These are phyloP conservation scores for Gracilaria vermiculophylla DNA, from an alignment of 23 red algal genomes.

Conservation along the genomic window DNA sequence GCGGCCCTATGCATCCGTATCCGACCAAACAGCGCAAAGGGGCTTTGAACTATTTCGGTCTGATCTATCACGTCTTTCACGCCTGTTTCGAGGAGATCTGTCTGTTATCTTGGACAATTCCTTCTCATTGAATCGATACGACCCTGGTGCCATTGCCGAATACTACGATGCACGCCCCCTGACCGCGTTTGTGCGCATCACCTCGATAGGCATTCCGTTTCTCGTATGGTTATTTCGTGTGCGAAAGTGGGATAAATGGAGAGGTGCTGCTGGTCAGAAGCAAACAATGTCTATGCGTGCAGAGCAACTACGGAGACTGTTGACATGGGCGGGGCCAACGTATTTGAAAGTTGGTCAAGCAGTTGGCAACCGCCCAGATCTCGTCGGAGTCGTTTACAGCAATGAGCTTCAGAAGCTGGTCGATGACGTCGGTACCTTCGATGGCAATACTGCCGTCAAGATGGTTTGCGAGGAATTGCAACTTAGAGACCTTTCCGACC, in stretches of 20 bases:
- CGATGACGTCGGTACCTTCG: constrained; percentile 86
- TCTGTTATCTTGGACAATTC: constrained; percentile 18
- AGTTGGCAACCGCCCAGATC: constrained; percentile 83
- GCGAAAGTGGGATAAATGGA: constrained; percentile 42
- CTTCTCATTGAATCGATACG: constrained; percentile 49
- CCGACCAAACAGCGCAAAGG: constrained; percentile 12
- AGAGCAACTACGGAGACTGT: constrained; percentile 60
- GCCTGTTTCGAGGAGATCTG: constrained; percentile 54
- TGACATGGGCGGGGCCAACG: constrained; percentile 65
- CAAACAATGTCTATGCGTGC: constrained; percentile 31
- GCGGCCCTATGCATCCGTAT: constrained; percentile 13
- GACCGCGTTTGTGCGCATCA: constrained; percentile 21
- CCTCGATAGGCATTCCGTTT: constrained; percentile 65
- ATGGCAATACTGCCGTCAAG: constrained; percentile 48
- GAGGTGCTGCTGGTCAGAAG: neutral
- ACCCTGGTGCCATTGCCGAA: constrained; percentile 27
- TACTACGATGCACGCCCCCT: constrained; percentile 74
- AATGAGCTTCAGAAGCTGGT: constrained; percentile 83
- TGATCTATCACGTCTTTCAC: constrained; percentile 48
- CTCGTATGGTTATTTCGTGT: constrained; percentile 56
- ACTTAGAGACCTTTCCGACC: constrained; percentile 17
- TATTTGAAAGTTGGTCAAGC: constrained; percentile 89
- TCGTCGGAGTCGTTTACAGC: constrained; percentile 71
- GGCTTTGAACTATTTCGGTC: constrained; percentile 45
- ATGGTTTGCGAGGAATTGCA: constrained; percentile 70